Evolutionary conservation across 768 basidiomycete genomes (phyloP).

Genomic region (Wakefieldia striispora): DNA sequence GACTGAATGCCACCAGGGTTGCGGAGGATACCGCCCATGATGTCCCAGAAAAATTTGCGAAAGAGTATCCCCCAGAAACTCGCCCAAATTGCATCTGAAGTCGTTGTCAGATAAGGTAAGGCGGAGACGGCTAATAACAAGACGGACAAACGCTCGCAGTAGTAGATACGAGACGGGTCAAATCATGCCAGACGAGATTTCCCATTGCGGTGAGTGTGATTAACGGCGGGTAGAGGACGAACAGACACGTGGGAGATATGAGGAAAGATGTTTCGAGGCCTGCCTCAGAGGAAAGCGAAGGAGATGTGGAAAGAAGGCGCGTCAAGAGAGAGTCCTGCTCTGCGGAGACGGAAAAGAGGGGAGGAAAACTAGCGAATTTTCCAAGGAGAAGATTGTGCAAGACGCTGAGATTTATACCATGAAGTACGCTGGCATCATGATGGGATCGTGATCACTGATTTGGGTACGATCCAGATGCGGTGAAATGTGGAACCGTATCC

Average conservation of each 20-base stretch:
- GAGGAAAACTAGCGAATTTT: too few relatives aligned
- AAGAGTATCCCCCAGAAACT: constrained; percentile 77
- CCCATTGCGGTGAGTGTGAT: constrained; percentile 52
- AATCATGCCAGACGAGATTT: constrained; percentile 78
- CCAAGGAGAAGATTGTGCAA: too few relatives aligned
- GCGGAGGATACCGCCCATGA: constrained; percentile 76
- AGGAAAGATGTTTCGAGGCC: constrained; percentile 23
- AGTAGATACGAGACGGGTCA: constrained; percentile 65
- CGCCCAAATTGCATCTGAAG: constrained; percentile 75
- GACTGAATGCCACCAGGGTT: constrained; percentile 80
- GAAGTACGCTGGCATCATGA: too few relatives aligned
- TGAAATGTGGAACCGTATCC: too few relatives aligned
- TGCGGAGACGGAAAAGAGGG: too few relatives aligned
- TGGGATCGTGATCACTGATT: too few relatives aligned
- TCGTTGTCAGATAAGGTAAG: constrained; percentile 8
- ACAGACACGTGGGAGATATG: constrained; percentile 3
- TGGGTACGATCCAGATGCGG: too few relatives aligned
- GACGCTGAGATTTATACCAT: too few relatives aligned
- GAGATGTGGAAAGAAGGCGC: too few relatives aligned
- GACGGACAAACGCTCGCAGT: constrained; percentile 72
- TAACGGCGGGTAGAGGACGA: not conserved
- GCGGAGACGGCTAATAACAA: not conserved
- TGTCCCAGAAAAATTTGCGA: constrained; percentile 98
- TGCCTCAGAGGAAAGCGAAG: constrained; percentile 24
- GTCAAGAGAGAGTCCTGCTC: too few relatives aligned